Base-by-base conservation (phyloP, 1,139 yeast species). In the Lodderomyces orthopsilosis region DNA sequence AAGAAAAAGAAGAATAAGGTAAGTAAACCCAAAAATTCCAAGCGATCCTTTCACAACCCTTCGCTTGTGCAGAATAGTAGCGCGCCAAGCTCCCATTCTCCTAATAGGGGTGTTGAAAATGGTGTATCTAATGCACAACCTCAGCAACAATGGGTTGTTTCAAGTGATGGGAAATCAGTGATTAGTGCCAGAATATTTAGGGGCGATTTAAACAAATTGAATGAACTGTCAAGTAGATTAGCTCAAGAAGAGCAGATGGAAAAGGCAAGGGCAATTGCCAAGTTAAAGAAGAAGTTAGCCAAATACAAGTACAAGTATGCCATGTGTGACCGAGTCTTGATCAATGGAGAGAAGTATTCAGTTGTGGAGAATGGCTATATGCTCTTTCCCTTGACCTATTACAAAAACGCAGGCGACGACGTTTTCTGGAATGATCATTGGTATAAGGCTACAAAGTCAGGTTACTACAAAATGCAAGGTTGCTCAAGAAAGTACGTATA, bases 281-380 rank as follows among this genome's bases (percentile, higher is more conserved):
- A 10, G 6, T 15, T 30, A 10, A 30, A 30, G 19, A 30, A 10
- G 19, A 53, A 57, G 37, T 49, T 69, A 10, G 48, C 59, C 17
- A 51, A 56, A 42, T 58, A 66, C 45, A 55, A 62, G 44, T 47
- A 50, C 5, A 57, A 58, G 43, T 66, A 64, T 28, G 70, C 64
- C 30, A 56, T 55, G 42, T 65, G 67, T 46, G 79, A 77, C 49
- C 55, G 79, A 38, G 51, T 70, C 1, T 46, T 47, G 17, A 56
- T 74, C 8, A 64, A 61, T 24, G 68, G 66, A 4, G 61, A 59
- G 7, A 50, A 51, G 21, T 74, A 57, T 51, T 72, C 76, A 0
- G 66, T 74, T 6, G 51, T 66, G 0, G 47, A 54, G 13, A 55
- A 53, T 28, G 79, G 78, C 0, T 55, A 58, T 7, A 55, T 56